Base-by-base conservation (phyloP, 139 green algal species). In the Tetradesmus lagerheimii region DNA sequence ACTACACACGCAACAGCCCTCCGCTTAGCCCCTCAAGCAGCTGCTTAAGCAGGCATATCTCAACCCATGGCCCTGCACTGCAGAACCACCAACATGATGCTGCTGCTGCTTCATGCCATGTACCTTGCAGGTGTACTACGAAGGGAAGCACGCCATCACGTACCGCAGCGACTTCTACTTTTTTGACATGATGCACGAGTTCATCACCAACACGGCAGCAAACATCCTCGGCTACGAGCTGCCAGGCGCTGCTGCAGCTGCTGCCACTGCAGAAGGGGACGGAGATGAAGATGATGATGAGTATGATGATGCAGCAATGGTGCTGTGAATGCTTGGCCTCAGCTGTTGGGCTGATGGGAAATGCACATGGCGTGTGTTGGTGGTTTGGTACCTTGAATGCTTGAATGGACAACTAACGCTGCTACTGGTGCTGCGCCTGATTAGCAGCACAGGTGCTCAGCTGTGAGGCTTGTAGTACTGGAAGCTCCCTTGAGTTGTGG, bases 101-200 rank as follows among this genome's bases (percentile, higher is more conserved):
- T 50, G 3, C 34, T n/a, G 14, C 14, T 43, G 37, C 34, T n/a
- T 25, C 50, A n/a, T n/a, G 75, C 4, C 38, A 23, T 83, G 29
- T 37, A 25, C 29, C 38, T 82, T 41, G 27, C 80, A 85, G 80
- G 80, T 85, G 43, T 85, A 85, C 31, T 47, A 74, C 29, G 9
- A 43, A 2, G 80, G 80, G 43, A 85, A 85, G 43, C 53, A 71
- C 27, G 80, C 80, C 20, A 85, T 85, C 43, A 85, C 80, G 0
- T 85, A 85, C 43, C 43, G 80, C 25, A 71, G 43, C 35, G 80
- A 85, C 12, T 85, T 85, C 0, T 85, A 43, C 43, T 85, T 85
- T n/a, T 71, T 85, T 41, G 80, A 85, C 45, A 39, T 85, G 43
- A 85, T 85, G 80, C 80, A 85, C 43, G 64, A 29, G 25, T 85